Conservation (phyloP, 768 basidiomycete genomes). For the Clavulina sp. region DNA sequence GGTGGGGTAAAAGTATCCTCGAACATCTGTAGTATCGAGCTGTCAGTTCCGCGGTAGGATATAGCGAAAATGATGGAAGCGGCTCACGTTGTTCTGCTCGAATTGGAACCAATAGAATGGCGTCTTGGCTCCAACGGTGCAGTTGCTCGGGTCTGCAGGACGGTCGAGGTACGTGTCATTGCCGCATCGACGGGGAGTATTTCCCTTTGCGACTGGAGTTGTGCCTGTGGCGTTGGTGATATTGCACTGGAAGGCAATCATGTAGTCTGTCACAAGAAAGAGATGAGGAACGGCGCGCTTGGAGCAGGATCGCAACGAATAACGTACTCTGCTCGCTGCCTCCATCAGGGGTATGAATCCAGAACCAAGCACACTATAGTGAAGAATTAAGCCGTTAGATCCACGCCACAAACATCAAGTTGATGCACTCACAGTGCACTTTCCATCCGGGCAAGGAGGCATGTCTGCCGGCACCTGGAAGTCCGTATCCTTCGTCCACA, state of each 20-base stretch:
- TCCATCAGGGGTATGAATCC: constrained; percentile 36
- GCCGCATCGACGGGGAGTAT: constrained; percentile 47
- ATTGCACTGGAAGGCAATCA: constrained; percentile 59
- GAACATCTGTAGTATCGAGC: constrained; percentile 34
- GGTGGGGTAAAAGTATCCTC: constrained; percentile 21
- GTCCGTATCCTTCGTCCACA: constrained; percentile 51
- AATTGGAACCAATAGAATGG: constrained; percentile 54
- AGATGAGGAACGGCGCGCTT: constrained; percentile 1
- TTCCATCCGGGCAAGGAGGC: constrained; percentile 47
- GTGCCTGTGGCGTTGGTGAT: constrained; percentile 35
- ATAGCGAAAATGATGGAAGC: not conserved
- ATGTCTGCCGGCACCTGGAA: constrained; percentile 49
- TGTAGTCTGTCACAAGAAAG: constrained; percentile 24
- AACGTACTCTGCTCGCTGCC: constrained; percentile 7
- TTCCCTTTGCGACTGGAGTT: constrained; percentile 28
- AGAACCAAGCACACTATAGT: constrained; percentile 50
- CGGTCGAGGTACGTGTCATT: constrained; percentile 34
- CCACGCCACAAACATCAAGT: not conserved
- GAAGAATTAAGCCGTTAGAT: not conserved
- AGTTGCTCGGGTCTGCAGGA: constrained; percentile 35
- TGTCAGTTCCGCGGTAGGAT: not conserved
- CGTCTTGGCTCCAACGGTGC: constrained; percentile 52
- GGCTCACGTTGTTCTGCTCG: constrained; percentile 42
- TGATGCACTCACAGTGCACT: constrained; percentile 34
- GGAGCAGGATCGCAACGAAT: not conserved